These are phyloP conservation scores for Fusarium sp. DNA, from an alignment of 2,329 filamentous ascomycete species.

Conservation along the genomic window DNA sequence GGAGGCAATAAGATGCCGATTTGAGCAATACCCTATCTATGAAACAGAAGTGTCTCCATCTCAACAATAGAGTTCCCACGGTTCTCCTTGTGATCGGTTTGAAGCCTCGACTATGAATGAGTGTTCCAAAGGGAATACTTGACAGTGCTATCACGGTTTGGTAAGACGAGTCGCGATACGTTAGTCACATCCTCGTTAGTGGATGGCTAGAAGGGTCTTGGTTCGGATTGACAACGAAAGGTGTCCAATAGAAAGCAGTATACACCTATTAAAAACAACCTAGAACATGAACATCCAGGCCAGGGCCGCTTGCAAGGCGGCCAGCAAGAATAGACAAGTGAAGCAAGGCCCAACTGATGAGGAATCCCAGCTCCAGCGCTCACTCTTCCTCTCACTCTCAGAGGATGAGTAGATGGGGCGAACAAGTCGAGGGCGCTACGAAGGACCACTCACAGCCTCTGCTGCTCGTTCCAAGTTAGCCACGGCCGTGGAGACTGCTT, in stretches of 20 bases:
- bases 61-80: too few species aligned
- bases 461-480: slow-evolving; percentile 42
- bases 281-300: slow-evolving; percentile 20
- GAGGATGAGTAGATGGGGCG: slow-evolving; percentile 33
- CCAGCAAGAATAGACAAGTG: slow-evolving; percentile 14
- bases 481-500: slow-evolving; percentile 34
- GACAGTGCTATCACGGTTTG: slow-evolving; percentile 8
- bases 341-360: slow-evolving; percentile 8
- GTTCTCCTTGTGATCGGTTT: too few species aligned
- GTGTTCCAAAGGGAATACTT: too few species aligned
- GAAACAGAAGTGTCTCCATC: too few species aligned
- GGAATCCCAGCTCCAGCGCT: slow-evolving; percentile 26
- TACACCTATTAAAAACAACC: slow-evolving; percentile 1
- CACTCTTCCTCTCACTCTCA: slow-evolving; percentile 9
- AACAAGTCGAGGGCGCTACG: slow-evolving; percentile 39
- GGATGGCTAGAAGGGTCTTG: slow-evolving; percentile 5
- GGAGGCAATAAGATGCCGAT: too few species aligned
- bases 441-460: slow-evolving; percentile 43
- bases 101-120: too few species aligned
- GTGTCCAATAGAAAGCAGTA: slow-evolving; percentile 34
- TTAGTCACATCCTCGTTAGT: slow-evolving; percentile 30
- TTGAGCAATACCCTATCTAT: too few species aligned
- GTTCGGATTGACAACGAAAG: slow-evolving; percentile 1
- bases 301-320: slow-evolving; percentile 16
- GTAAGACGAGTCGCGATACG: slow-evolving; percentile 9